Conservation (phyloP, 805 yeast genomes). For the Metschnikowia koreensis region DNA sequence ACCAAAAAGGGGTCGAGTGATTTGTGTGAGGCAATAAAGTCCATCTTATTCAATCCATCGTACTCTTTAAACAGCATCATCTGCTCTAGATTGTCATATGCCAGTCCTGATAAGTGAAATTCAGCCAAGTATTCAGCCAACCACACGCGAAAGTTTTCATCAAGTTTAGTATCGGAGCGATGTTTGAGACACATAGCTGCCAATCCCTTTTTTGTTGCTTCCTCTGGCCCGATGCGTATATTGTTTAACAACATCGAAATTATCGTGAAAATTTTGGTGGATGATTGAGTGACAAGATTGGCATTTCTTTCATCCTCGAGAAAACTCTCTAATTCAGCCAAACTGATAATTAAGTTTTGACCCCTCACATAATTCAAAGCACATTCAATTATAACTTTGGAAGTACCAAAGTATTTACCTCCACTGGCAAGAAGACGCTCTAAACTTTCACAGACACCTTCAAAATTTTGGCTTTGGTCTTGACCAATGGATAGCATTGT, state of each 20-base stretch:
- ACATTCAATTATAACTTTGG: not conserved
- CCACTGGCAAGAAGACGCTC: not conserved
- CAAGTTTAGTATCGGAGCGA: not conserved
- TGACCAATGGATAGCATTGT: not conserved
- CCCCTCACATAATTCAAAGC: not conserved
- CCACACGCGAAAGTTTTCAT: constrained; percentile 5
- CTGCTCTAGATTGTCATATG: not conserved
- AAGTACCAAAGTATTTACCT: constrained; percentile 1
- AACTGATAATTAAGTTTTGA: not conserved
- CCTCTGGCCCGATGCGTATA: not conserved
- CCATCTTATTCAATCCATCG: not conserved
- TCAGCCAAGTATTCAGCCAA: constrained; percentile 16
- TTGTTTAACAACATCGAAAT: constrained; percentile 1
- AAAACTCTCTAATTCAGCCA: constrained; percentile 4
- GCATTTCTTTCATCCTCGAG: constrained; percentile 1
- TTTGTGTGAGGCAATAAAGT: not conserved
- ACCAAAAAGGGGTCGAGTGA: constrained; percentile 8
- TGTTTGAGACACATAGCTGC: constrained; percentile 5
- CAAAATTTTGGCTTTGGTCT: not conserved
- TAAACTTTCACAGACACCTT: not conserved
- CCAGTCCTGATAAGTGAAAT: constrained; percentile 12
- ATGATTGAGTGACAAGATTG: not conserved
- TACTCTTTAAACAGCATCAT: not conserved
- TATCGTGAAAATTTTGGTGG: not conserved
- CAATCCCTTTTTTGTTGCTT: not conserved